Percentiles rank a stretch among this genome's conserved stretches.
Conservation (phyloP, 2,329 filamentous ascomycete genomes). For the Beauveria medogensis region DNA sequence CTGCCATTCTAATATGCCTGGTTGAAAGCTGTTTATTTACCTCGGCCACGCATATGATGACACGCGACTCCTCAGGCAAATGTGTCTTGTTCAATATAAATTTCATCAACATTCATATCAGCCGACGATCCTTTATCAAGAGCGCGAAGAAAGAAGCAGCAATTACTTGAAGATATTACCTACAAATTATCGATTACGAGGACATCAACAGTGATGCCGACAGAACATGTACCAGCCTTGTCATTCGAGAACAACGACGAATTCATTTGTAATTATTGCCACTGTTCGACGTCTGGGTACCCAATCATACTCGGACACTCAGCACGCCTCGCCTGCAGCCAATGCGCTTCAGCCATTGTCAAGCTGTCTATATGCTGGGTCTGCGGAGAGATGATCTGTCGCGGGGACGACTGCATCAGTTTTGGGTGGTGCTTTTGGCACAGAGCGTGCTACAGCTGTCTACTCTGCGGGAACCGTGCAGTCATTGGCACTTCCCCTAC, state of each 20-base stretch:
- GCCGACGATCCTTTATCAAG: neutral
- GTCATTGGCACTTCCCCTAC: conserved; percentile 16
- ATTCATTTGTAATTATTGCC: conserved; percentile 52
- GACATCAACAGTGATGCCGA: neutral
- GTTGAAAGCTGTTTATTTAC: neutral
- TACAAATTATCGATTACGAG: neutral
- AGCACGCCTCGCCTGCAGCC: conserved; percentile 39
- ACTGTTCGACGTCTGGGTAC: conserved; percentile 29
- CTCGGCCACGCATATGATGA: no score
- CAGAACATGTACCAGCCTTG: neutral
- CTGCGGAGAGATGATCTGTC: conserved; percentile 46
- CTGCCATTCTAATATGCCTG: neutral
- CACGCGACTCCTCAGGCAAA: neutral
- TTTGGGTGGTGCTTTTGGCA: conserved; percentile 57
- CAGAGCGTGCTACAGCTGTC: conserved; percentile 45
- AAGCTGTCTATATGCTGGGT: conserved; percentile 50
- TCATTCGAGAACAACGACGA: conserved; percentile 8
- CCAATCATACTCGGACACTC: conserved; percentile 36
- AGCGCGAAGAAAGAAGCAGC: neutral
- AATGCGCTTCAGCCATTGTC: conserved; percentile 40
- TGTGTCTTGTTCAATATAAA: neutral
- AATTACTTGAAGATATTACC: neutral
- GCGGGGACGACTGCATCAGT: conserved; percentile 47
- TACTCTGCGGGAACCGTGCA: conserved; percentile 39
- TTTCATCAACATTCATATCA: neutral